phyloP scores from a whole-genome alignment of 257 asterid species.

The Fraxinus anomala region DNA sequence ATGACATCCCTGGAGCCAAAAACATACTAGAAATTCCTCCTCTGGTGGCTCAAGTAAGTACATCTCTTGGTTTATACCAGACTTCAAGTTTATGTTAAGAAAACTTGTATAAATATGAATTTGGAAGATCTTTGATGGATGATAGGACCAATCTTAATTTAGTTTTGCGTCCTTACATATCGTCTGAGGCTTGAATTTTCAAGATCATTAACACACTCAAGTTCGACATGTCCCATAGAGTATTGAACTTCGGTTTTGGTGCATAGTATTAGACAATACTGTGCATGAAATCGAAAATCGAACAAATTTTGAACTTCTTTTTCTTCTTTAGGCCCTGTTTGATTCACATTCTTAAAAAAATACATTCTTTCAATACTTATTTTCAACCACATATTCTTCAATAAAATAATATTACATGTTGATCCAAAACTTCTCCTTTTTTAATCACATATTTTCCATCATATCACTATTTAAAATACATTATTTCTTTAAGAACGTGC shows the following conservation, averaged over 20 bases:
- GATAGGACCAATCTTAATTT: not conserved
- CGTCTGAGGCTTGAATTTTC: not conserved
- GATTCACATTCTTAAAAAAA: too few species aligned
- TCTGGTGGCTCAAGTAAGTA: slow-evolving; percentile 23
- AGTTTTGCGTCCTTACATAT: not conserved
- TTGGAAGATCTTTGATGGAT: not conserved
- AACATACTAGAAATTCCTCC: slow-evolving; percentile 29
- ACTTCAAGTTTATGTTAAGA: not conserved
- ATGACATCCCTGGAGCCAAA: slow-evolving; percentile 19
- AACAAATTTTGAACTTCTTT: not conserved
- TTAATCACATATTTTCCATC: too few species aligned
- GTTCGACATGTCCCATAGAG: not conserved
- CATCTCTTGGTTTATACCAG: not conserved
- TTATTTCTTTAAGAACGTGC: too few species aligned
- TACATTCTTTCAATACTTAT: too few species aligned
- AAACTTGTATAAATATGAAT: not conserved
- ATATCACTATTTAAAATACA: too few species aligned
- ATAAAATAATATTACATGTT: too few species aligned
- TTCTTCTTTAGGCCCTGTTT: not conserved
- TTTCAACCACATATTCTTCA: too few species aligned
- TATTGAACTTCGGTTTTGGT: not conserved
- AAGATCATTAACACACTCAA: not conserved
- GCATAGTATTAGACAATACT: not conserved
- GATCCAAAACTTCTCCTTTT: too few species aligned
- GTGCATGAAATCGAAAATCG: not conserved